These are phyloP conservation scores for Alternaria dauci DNA, from an alignment of 2,329 filamentous ascomycete genomes.

Conservation along the genomic window DNA sequence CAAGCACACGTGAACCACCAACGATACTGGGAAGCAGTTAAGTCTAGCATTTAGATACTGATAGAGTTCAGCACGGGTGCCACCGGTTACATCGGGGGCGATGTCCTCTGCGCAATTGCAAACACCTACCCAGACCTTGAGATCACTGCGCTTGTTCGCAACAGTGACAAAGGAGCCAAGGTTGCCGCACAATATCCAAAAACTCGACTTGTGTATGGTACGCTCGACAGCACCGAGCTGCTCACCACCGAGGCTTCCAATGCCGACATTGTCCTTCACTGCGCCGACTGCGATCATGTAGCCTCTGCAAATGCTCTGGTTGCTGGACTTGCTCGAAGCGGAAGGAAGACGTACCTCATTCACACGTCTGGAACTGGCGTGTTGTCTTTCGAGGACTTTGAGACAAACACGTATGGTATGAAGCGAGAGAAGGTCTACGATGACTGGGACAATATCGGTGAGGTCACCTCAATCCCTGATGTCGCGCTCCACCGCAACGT, in stretches of 20 bases:
- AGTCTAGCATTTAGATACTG: not conserved
- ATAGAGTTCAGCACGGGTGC: slow-evolving; percentile 36
- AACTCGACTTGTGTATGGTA: slow-evolving; percentile 61
- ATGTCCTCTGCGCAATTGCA: slow-evolving; percentile 47
- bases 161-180: slow-evolving; percentile 58
- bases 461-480: slow-evolving; percentile 65
- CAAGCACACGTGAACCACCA: not conserved
- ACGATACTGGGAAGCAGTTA: not conserved
- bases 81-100: slow-evolving; percentile 47
- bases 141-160: slow-evolving; percentile 60
- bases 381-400: slow-evolving; percentile 60
- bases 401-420: slow-evolving; percentile 57
- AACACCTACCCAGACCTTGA: slow-evolving; percentile 59
- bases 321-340: slow-evolving; percentile 52
- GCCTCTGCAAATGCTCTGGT: slow-evolving; percentile 37
- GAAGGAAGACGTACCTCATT: slow-evolving; percentile 58
- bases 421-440: slow-evolving; percentile 62
- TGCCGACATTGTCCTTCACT: slow-evolving; percentile 45
- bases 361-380: slow-evolving; percentile 66
- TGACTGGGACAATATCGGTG: slow-evolving; percentile 66
- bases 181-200: slow-evolving; percentile 58
- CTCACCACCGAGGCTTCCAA: slow-evolving; percentile 39
- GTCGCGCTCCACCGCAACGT: slow-evolving; percentile 69
- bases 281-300: slow-evolving; percentile 46
- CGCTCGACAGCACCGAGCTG: slow-evolving; percentile 41